Conservation (phyloP, 148 eudicot genomes). For the Camellia japonica region DNA sequence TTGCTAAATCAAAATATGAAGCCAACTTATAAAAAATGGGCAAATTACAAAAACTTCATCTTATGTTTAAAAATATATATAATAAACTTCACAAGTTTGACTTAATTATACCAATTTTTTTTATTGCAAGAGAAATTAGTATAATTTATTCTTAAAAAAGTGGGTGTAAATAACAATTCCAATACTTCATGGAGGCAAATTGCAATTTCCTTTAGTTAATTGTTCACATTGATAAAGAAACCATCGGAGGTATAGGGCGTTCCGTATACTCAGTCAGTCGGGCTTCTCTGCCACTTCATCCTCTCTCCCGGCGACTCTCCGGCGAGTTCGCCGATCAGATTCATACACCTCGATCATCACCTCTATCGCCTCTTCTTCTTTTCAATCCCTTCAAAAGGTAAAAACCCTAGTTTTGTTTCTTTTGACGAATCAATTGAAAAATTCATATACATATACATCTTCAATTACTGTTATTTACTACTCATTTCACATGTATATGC, state of each 20-base stretch:
- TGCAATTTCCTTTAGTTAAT: no score
- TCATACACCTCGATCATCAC: not conserved
- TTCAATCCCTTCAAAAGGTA: not conserved
- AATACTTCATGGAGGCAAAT: no score
- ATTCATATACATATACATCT: not conserved
- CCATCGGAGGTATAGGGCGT: not conserved
- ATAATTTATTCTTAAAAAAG: no score
- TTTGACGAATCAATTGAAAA: not conserved
- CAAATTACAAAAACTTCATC: no score
- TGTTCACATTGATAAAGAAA: not conserved
- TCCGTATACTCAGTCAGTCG: not conserved
- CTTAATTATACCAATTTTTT: no score
- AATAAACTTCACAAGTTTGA: no score
- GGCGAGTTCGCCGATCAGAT: slow-evolving; percentile 2
- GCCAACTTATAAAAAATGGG: no score
- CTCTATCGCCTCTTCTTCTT: not conserved
- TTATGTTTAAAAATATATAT: no score
- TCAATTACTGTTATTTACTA: not conserved
- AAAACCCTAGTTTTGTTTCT: not conserved
- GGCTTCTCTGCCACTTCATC: not conserved
- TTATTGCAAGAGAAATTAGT: no score
- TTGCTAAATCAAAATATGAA: no score
- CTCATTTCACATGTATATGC: not conserved
- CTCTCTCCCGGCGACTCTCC: not conserved
- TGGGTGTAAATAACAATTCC: no score